A percentile compares a stretch with the other conserved stretches of the same genome.
Conservation (phyloP, 1,139 yeast genomes). For the Sugiyamaella neomexicana region DNA sequence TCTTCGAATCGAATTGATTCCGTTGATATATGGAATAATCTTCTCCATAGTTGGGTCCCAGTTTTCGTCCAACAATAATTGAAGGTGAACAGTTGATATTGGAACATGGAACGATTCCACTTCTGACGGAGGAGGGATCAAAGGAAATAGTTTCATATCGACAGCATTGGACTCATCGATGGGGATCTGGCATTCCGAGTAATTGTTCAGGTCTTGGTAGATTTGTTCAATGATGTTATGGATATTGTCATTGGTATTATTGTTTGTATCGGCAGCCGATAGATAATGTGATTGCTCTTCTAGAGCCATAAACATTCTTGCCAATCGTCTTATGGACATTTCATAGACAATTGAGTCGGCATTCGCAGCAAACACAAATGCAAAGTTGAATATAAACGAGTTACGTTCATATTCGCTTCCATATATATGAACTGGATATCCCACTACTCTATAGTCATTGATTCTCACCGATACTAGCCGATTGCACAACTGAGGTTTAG, state of each 20-base stretch:
- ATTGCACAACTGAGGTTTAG: conserved; percentile 89
- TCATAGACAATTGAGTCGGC: conserved; percentile 86
- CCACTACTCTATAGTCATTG: conserved; percentile 69
- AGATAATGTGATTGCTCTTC: conserved; percentile 85
- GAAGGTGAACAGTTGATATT: conserved; percentile 72
- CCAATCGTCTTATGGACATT: conserved; percentile 77
- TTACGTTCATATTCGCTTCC: conserved; percentile 80
- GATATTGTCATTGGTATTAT: conserved; percentile 50
- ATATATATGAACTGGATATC: conserved; percentile 86
- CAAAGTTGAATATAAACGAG: conserved; percentile 87
- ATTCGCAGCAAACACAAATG: conserved; percentile 83
- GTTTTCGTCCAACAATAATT: conserved; percentile 73
- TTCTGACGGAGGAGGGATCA: conserved; percentile 79
- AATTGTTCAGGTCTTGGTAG: conserved; percentile 88
- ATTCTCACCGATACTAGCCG: conserved; percentile 72
- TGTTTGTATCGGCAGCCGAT: conserved; percentile 44
- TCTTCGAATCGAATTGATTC: conserved; percentile 75
- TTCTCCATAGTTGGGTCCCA: conserved; percentile 98
- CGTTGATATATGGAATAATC: conserved; percentile 82
- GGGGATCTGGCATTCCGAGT: conserved; percentile 94
- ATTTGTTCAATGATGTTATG: conserved; percentile 84
- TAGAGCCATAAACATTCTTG: conserved; percentile 82
- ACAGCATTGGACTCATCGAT: conserved; percentile 86
- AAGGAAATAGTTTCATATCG: conserved; percentile 87
- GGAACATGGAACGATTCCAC: conserved; percentile 81